Conservation (phyloP, 306 rosid genomes). For the Vicia faba region DNA sequence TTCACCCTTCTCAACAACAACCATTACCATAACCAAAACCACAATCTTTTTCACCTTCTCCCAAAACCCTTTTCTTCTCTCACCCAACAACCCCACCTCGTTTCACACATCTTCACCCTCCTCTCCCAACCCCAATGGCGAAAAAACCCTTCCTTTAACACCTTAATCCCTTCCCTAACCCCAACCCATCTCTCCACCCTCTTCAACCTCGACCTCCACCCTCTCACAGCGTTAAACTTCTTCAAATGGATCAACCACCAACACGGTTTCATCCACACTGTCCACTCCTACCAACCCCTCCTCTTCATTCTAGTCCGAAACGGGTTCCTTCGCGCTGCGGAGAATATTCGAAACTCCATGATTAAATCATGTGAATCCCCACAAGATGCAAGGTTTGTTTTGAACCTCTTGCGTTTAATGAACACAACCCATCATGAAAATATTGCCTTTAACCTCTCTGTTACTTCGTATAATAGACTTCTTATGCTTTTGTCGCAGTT, state of each 20-base stretch:
- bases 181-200: constrained; percentile 59
- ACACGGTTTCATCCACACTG: constrained; percentile 56
- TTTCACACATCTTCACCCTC: constrained; percentile 55
- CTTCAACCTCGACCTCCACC: constrained; percentile 57
- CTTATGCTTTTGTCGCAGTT: constrained; percentile 58
- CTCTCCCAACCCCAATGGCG: constrained; percentile 71
- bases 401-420: constrained; percentile 53
- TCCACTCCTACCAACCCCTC: constrained; percentile 51
- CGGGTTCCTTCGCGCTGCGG: constrained; percentile 53
- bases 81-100: constrained; percentile 41
- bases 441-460: constrained; percentile 50
- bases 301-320: constrained; percentile 61
- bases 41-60: constrained; percentile 14
- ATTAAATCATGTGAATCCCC: constrained; percentile 50
- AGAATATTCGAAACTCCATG: constrained; percentile 66
- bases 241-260: constrained; percentile 60
- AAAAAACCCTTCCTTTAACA: constrained; percentile 51
- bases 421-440: constrained; percentile 28
- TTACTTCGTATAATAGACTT: constrained; percentile 67
- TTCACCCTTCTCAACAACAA: constrained; percentile 31
- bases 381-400: constrained; percentile 49
- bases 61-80: constrained; percentile 47
- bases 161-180: constrained; percentile 55
- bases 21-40: background rate
- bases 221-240: constrained; percentile 65